A percentile compares a stretch with the other conserved stretches of the same genome.
Conservation (phyloP, 2,329 filamentous ascomycete species). For the Sporothrix humicola region DNA sequence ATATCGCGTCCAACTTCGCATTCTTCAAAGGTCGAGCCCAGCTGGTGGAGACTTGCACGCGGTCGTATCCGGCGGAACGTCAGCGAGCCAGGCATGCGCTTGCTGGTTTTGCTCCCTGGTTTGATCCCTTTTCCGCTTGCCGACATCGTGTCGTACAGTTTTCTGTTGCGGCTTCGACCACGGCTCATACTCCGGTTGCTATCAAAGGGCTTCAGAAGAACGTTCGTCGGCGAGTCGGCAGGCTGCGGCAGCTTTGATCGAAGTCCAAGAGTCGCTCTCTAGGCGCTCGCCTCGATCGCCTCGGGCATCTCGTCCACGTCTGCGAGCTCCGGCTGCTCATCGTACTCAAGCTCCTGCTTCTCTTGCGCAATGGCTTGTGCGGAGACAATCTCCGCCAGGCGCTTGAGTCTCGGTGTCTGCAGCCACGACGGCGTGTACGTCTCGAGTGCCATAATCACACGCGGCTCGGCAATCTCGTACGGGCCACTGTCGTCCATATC, state of each 20-base stretch:
- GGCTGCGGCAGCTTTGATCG: constrained; percentile 37
- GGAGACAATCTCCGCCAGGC: constrained; percentile 96
- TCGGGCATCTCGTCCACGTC: constrained; percentile 58
- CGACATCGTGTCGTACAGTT: neutral
- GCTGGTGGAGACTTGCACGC: neutral
- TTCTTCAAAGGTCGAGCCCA: constrained; percentile 19
- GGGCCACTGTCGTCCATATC: constrained; percentile 99
- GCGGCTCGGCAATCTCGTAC: constrained; percentile 96
- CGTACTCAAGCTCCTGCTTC: constrained; percentile 67
- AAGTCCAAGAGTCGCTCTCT: constrained; percentile 42
- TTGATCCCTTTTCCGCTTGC: neutral
- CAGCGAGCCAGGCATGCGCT: neutral
- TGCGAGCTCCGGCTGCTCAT: constrained; percentile 55
- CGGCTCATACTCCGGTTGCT: constrained; percentile 31
- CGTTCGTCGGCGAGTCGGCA: constrained; percentile 40
- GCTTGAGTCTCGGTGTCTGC: constrained; percentile 92
- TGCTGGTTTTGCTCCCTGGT: neutral
- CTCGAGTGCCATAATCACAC: constrained; percentile 93
- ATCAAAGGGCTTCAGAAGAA: constrained; percentile 41
- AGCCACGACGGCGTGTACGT: constrained; percentile 99
- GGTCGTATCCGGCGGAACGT: constrained; percentile 5
- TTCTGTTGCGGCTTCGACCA: constrained; percentile 26
- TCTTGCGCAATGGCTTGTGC: constrained; percentile 95
- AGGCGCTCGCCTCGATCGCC: constrained; percentile 47
- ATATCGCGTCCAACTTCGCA: neutral